Percentiles rank a stretch among this genome's conserved stretches.
Evolutionary conservation across 2,329 filamentous ascomycete species (phyloP).

Genomic region (Ophiostoma sp.): DNA sequence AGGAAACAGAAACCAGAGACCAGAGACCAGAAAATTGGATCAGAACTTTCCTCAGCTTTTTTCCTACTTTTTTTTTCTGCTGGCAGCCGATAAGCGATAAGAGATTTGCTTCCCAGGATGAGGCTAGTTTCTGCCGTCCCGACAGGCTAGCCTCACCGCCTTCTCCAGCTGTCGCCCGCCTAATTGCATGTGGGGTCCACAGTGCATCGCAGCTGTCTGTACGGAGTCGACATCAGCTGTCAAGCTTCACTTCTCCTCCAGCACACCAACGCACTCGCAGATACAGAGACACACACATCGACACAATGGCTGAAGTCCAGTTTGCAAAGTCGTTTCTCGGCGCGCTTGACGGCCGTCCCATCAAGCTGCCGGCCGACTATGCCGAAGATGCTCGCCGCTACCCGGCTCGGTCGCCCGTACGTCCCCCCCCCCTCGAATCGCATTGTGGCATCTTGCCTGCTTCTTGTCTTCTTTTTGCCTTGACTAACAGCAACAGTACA

Average conservation of each 20-base stretch:
- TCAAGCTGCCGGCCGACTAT: constrained; percentile 83
- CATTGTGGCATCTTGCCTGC: background rate
- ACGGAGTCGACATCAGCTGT: background rate
- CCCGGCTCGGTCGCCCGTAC: constrained; percentile 69
- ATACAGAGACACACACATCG: background rate
- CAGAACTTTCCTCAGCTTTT: constrained; percentile 22
- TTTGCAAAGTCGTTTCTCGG: constrained; percentile 83
- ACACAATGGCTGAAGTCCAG: constrained; percentile 69
- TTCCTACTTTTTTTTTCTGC: constrained; percentile 16
- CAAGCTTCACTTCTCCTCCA: background rate
- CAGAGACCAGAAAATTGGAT: background rate
- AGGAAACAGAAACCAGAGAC: background rate
- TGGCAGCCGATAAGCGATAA: constrained; percentile 25
- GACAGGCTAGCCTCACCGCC: background rate
- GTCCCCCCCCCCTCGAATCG: constrained; percentile 30
- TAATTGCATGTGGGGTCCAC: constrained; percentile 12
- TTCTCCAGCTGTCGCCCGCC: background rate
- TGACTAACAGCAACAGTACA: constrained; percentile 49
- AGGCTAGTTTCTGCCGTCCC: constrained; percentile 7
- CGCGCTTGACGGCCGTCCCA: constrained; percentile 68
- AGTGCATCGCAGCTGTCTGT: background rate
- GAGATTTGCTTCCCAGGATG: background rate
- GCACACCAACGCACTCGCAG: background rate
- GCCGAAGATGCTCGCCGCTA: constrained; percentile 79
- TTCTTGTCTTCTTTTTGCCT: constrained; percentile 7